These are phyloP conservation scores for Anisogramma anomala DNA, from an alignment of 2,329 filamentous ascomycete genomes.

Conservation along the genomic window DNA sequence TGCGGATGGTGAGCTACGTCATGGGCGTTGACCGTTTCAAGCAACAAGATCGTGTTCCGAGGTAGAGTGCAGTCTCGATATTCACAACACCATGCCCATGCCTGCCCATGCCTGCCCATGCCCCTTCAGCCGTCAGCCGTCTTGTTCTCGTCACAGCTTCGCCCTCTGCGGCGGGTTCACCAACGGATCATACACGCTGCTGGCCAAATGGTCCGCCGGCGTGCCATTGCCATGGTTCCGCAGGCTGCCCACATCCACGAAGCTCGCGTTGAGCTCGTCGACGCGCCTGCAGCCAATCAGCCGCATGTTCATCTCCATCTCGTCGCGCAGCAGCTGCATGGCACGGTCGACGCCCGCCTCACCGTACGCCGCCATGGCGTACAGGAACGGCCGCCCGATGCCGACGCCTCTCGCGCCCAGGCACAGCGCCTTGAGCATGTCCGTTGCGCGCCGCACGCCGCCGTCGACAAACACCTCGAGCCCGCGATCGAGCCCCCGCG, in stretches of 20 bases:
- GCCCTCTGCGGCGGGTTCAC: slow-evolving; percentile 39
- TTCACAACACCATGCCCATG: too few relatives aligned
- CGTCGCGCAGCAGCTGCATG: slow-evolving; percentile 86
- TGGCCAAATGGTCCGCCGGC: slow-evolving; percentile 37
- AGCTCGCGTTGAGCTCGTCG: slow-evolving; percentile 64
- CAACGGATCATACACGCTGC: slow-evolving; percentile 42
- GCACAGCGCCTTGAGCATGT: slow-evolving; percentile 91
- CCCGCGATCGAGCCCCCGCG: slow-evolving; percentile 59
- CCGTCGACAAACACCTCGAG: slow-evolving; percentile 89
- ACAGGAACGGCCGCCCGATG: slow-evolving; percentile 89
- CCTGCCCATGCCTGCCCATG: too few relatives aligned
- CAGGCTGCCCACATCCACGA: slow-evolving; percentile 69
- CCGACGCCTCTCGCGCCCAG: slow-evolving; percentile 86
- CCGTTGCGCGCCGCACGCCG: slow-evolving; percentile 77
- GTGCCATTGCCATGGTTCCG: slow-evolving; percentile 37
- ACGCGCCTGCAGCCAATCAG: slow-evolving; percentile 70
- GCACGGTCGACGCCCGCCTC: slow-evolving; percentile 77
- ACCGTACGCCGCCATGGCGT: slow-evolving; percentile 91
- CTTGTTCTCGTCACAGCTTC: slow-evolving; percentile 32
- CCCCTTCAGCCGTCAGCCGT: too few relatives aligned
- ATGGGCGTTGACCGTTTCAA: too few relatives aligned
- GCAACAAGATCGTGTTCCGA: too few relatives aligned
- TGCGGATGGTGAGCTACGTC: too few relatives aligned
- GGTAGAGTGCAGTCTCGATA: too few relatives aligned
- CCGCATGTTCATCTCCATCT: slow-evolving; percentile 99